These are phyloP conservation scores for Plasmodium coatneyi DNA, from an alignment of 169 alveolate species.

Conservation along the genomic window DNA sequence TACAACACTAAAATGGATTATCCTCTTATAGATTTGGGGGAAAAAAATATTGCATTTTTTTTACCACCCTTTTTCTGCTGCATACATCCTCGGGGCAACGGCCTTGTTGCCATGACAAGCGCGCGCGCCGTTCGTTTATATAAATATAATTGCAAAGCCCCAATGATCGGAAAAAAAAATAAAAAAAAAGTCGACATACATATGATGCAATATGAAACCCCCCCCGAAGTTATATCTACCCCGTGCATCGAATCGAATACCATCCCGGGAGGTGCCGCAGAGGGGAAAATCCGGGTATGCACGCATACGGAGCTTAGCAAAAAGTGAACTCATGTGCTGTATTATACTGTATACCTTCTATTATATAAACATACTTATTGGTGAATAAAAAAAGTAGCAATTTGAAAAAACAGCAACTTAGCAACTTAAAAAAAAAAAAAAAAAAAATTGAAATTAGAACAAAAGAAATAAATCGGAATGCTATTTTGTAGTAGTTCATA, in stretches of 20 bases:
- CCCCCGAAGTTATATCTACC: background rate
- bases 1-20: background rate
- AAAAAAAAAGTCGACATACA: background rate
- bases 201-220: background rate
- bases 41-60: background rate
- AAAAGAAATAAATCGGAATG: background rate
- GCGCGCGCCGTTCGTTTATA: background rate
- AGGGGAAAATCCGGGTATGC: background rate
- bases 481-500: background rate
- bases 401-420: background rate
- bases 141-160: background rate
- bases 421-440: background rate
- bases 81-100: background rate
- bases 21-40: background rate
- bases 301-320: background rate
- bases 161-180: background rate
- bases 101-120: background rate
- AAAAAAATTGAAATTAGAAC: background rate
- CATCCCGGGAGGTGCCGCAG: background rate
- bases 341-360: background rate
- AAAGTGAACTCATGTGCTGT: background rate
- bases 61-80: background rate
- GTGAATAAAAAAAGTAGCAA: background rate
- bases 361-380: background rate
- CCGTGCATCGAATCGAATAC: background rate